Percentiles rank a stretch among this genome's conserved stretches.
Conservation (phyloP, 2,329 filamentous ascomycete genomes). For the Microdochium nivale region DNA sequence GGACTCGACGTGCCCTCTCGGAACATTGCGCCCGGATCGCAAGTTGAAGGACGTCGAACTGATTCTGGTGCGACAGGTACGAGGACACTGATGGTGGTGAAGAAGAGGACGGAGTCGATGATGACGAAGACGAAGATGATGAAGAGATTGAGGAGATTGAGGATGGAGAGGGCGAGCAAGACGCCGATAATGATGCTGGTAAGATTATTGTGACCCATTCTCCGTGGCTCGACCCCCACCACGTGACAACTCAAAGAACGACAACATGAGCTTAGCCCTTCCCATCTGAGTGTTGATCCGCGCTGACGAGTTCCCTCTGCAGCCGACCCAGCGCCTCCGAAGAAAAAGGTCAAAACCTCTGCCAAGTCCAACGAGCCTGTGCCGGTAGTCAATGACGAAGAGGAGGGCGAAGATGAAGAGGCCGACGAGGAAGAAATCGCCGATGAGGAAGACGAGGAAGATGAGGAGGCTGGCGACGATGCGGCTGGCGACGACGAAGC, state of each 20-base stretch:
- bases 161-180: slow-evolving; percentile 4
- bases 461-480: slow-evolving; percentile 9
- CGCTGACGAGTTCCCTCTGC: neutral
- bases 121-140: slow-evolving; percentile 14
- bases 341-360: neutral
- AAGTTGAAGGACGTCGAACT: neutral
- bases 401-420: slow-evolving; percentile 17
- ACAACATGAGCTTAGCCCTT: neutral
- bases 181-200: slow-evolving; percentile 1
- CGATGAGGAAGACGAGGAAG: slow-evolving; percentile 13
- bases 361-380: neutral
- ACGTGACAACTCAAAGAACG: neutral
- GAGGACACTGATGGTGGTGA: slow-evolving; percentile 20
- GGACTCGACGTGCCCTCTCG: no score
- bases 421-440: slow-evolving; percentile 15
- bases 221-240: no score
- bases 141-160: slow-evolving; percentile 4
- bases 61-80: slow-evolving; percentile 7
- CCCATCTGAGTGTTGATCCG: neutral
- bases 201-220: no score
- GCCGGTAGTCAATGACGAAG: slow-evolving; percentile 3
- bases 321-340: slow-evolving; percentile 1
- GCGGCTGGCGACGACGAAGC: slow-evolving; percentile 15
- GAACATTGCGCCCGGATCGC: no score
- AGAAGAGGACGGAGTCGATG: slow-evolving; percentile 18